A percentile compares a stretch with the other conserved stretches of the same genome.
These are phyloP conservation scores for Camelina sativa DNA, from an alignment of 345 rosid species.

Conservation along the genomic window DNA sequence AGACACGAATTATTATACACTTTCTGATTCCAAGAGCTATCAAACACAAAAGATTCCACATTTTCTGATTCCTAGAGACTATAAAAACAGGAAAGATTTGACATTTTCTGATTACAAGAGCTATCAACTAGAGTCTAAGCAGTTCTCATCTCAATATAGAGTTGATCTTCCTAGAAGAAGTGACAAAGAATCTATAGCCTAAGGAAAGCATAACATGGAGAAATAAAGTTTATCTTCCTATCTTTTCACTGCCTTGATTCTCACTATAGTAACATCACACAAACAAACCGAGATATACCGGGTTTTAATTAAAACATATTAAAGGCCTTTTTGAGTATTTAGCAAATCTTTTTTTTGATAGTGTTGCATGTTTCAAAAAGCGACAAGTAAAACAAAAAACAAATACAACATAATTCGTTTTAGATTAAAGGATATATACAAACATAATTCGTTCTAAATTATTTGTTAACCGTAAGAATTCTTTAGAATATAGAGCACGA, in stretches of 20 bases:
- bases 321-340: too few relatives aligned
- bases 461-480: too few relatives aligned
- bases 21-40: conserved; percentile 14
- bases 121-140: background rate
- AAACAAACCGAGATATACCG: background rate
- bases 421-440: too few relatives aligned
- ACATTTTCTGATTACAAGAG: background rate
- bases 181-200: conserved; percentile 13
- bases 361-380: too few relatives aligned
- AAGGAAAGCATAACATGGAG: conserved; percentile 15
- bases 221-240: conserved; percentile 27
- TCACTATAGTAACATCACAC: conserved; percentile 20
- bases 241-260: conserved; percentile 7
- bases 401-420: too few relatives aligned
- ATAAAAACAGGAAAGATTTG: background rate
- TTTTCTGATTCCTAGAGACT: background rate
- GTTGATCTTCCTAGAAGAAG: conserved; percentile 22
- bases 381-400: too few relatives aligned
- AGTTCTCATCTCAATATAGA: background rate
- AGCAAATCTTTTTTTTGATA: too few relatives aligned
- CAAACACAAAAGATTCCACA: background rate
- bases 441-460: too few relatives aligned
- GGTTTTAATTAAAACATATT: too few relatives aligned
- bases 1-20: background rate
- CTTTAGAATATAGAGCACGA: too few relatives aligned